phyloP scores from a whole-genome alignment of 345 rosid genomes.

The Limnanthes douglasii region DNA sequence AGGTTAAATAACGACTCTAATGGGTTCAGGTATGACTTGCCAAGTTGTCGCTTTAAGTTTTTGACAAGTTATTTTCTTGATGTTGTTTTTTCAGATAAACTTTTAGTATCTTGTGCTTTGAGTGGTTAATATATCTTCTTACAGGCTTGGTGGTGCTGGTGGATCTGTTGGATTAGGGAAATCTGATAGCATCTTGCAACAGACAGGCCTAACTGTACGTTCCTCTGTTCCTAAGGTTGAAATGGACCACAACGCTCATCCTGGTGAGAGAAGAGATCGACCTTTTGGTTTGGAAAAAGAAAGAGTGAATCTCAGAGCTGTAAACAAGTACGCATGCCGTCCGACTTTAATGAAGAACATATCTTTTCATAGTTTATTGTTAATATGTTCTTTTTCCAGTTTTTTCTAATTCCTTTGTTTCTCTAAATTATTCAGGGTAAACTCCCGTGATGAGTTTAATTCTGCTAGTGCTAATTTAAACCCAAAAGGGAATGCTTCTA shows the following conservation, averaged over 20 bases:
- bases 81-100: conserved; percentile 6
- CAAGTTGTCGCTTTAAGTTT: too few species aligned
- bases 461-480: conserved; percentile 76
- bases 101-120: not conserved
- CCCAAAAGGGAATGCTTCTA: conserved; percentile 45
- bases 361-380: conserved; percentile 5
- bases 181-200: conserved; percentile 45
- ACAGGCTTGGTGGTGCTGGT: conserved; percentile 57
- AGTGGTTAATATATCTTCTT: conserved; percentile 4
- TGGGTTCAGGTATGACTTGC: conserved; percentile 53
- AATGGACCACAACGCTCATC: conserved; percentile 37
- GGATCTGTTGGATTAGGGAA: conserved; percentile 62
- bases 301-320: conserved; percentile 51
- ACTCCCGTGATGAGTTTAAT: conserved; percentile 55
- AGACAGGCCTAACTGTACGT: conserved; percentile 39
- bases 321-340: conserved; percentile 50
- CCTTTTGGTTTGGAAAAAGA: conserved; percentile 65
- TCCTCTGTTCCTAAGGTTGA: conserved; percentile 53
- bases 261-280: conserved; percentile 68
- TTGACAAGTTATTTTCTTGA: too few species aligned
- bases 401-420: conserved; percentile 1
- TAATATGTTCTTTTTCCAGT: not conserved
- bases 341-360: conserved; percentile 5
- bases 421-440: conserved; percentile 34
- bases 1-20: conserved; percentile 68